Base-by-base conservation (phyloP, 768 basidiomycete genomes). In the Suillus fuscotomentosus region DNA sequence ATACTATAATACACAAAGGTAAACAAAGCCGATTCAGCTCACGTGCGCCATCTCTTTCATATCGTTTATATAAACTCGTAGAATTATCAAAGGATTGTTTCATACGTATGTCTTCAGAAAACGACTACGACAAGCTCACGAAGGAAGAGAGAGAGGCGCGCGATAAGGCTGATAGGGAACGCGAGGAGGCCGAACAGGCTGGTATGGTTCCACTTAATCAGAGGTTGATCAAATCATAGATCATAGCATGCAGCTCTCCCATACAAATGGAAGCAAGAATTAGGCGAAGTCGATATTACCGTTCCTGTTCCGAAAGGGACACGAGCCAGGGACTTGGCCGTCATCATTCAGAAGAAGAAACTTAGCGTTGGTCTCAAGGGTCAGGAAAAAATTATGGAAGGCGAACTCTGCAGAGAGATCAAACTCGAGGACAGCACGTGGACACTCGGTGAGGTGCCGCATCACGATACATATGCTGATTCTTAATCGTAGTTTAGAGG, bases 371-470 rank as follows among this genome's bases (percentile, higher is more conserved):
- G 91, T 38, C 72, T 99, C 54, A 99, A 97, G 77, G 90, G 91
- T 36, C 81, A 92, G 66, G 92, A 94, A 45, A 86, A 88, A 31
- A 92, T 98, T 71, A 73, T 99, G 71, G 84, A 84, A n/a, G 97
- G 97, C 17, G 91, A 95, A 64, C 82, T 99, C 43, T 95, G 92
- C 80, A 90, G 90, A 70, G 95, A 96, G 66, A 90, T 99, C 80
- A 95, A 96, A 72, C 81, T 97, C 56, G 97, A 97, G 67, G 97
- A 99, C 54, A 97, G 95, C 65, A 97, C 95, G 15, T 99, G 97
- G 97, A 95, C 92, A 8, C 74, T 99, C 43, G 88, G 96, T 96
- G 88, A 82, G 48, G 48, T 38, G 34, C 3, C 2, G 5, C n/a
- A n/a, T 61, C n/a, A 38, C 41, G 60, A 24, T 17, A n/a, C 56